A percentile compares a stretch with the other conserved stretches of the same genome.
Conservation (phyloP, 257 asterid species). For the Gynochthodes officinalis region DNA sequence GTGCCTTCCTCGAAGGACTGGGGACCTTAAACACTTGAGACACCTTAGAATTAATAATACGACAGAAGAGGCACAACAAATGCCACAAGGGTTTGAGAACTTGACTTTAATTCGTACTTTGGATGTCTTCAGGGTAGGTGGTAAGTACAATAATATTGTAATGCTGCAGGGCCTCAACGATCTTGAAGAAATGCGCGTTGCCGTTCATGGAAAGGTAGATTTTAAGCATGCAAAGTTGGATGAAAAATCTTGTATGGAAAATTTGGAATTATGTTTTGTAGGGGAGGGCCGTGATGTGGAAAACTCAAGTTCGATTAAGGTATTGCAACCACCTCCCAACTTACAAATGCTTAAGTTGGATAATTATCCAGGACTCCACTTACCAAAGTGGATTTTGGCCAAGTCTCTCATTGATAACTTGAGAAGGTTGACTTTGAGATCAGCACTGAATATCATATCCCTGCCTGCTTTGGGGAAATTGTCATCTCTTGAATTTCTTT, state of each 20-base stretch:
- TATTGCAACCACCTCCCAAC: not conserved
- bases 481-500: not conserved
- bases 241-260: not conserved
- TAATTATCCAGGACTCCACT: not conserved
- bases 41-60: not conserved
- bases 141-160: not conserved
- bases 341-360: no score
- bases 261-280: not conserved
- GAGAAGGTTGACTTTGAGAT: not conserved
- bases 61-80: not conserved
- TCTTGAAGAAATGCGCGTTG: not conserved
- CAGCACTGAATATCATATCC: not conserved
- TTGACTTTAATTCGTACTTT: slow-evolving; percentile 11
- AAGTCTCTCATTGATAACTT: not conserved
- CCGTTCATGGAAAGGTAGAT: not conserved
- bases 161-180: slow-evolving; percentile 7
- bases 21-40: slow-evolving; percentile 8
- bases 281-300: not conserved
- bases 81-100: slow-evolving; percentile 8
- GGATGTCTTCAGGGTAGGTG: not conserved
- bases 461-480: not conserved
- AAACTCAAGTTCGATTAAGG: not conserved
- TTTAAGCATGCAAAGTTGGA: not conserved
- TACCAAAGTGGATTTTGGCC: not conserved
- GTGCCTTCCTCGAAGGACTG: slow-evolving; percentile 10